Percentiles rank a stretch among this genome's conserved stretches.
Conservation (phyloP, 2,329 filamentous ascomycete species). For the Grosmannia penicillata region DNA sequence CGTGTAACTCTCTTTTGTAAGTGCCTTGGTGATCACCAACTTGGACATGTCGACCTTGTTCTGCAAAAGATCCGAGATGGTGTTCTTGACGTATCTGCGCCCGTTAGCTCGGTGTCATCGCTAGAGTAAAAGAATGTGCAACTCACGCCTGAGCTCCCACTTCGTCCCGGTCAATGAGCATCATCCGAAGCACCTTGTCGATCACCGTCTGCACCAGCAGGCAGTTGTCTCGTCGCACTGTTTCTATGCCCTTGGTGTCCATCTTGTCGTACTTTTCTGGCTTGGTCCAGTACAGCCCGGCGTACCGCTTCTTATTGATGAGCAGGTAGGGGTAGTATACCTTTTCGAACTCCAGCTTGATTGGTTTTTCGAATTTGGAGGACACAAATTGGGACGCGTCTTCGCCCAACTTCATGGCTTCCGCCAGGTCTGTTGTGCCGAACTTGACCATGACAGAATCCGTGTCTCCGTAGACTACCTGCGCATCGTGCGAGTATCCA, state of each 20-base stretch:
- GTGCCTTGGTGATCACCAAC: conserved; percentile 93
- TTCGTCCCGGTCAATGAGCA: conserved; percentile 84
- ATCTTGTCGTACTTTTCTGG: conserved; percentile 96
- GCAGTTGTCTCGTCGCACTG: conserved; percentile 92
- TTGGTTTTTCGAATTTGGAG: conserved; percentile 84
- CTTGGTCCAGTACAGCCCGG: conserved; percentile 94
- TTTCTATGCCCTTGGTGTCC: conserved; percentile 99
- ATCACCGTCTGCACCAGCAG: conserved; percentile 92
- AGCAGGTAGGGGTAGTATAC: conserved; percentile 95
- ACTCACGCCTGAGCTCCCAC: conserved; percentile 84
- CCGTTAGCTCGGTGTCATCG: conserved; percentile 18
- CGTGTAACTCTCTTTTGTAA: conserved; percentile 79
- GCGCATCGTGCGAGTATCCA: conserved; percentile 83
- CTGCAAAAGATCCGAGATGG: conserved; percentile 85
- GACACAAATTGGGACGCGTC: conserved; percentile 85
- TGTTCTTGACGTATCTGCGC: conserved; percentile 81
- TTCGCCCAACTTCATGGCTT: conserved; percentile 90
- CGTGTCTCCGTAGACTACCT: conserved; percentile 97
- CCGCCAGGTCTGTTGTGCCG: conserved; percentile 69
- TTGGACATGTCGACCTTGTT: conserved; percentile 99
- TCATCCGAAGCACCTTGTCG: conserved; percentile 89
- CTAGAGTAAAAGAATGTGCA: background rate
- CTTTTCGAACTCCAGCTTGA: conserved; percentile 98
- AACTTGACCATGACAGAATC: conserved; percentile 99
- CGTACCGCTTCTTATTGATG: conserved; percentile 99